Evolutionary conservation across 1,139 yeast genomes (phyloP), one percentile per base, ranked within the genome.

Genomic region (Kodamaea ohmeri): DNA sequence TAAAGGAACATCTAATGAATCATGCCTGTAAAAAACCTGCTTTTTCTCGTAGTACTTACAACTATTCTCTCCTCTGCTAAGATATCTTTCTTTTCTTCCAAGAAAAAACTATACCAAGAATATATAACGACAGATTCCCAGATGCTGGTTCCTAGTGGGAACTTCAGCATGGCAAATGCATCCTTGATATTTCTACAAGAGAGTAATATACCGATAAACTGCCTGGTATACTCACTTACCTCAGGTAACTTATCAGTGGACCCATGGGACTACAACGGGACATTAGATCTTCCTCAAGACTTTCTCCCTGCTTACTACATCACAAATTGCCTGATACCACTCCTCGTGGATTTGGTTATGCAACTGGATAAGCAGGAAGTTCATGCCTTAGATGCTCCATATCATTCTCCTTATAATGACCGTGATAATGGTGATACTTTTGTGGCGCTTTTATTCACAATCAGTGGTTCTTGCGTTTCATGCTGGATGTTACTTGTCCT

Each of bases 401-500:
- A n/a, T 8, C 35, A 38, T 4, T 41, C 50, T 12, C 59, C 65
- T 5, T 61, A 58, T 40, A 57, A 56, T 41, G 50, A 54, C 32
- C 42, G 57, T 15, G 66, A 65, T 41, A 63, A 61, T 42, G 76
- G 75, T 9, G 72, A 67, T 45, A 55, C 69, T n/a, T 66, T 67
- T 41, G 67, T 71, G 18, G 73, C 74, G n/a, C 51, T 69, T 12
- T 46, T 70, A 25, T 69, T 67, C 53, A 63, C 67, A 19, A 52
- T 67, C 13, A 60, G 68, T 42, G 76, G 73, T 3, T 53, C 65
- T 19, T 69, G 74, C 47, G 62, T 60, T 14, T 62, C 75, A 2
- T 58, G 72, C 25, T 78, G 83, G 83, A 72, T 78, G 77, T 60
- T 78, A 26, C 55, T 76, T 34, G 47, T 76, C 17, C 51, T 77